Conservation (phyloP, 495 filamentous ascomycete species). For the Penicillium riverlandense region DNA sequence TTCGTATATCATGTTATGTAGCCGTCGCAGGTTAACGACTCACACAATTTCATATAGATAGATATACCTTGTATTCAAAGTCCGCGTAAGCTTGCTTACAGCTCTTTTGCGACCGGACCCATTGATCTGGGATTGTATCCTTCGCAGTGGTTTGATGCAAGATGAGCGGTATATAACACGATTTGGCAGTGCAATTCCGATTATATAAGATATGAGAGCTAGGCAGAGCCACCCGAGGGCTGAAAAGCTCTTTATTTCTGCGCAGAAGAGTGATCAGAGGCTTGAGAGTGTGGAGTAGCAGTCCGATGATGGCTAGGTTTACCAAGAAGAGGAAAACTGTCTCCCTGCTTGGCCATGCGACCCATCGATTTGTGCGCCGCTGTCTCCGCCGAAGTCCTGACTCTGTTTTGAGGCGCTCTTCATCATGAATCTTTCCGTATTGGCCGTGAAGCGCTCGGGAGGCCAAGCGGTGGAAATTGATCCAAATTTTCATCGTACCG, state of each 20-base stretch:
- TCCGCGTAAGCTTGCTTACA: conserved; percentile 4
- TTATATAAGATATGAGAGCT: background rate
- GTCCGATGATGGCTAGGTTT: conserved; percentile 9
- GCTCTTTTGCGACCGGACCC: conserved; percentile 4
- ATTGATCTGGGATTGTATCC: conserved; percentile 4
- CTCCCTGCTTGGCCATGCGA: background rate
- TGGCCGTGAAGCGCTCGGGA: background rate
- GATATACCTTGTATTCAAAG: conserved; percentile 8
- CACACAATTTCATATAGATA: background rate
- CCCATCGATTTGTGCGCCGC: background rate
- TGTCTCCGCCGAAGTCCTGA: background rate
- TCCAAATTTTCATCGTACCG: background rate
- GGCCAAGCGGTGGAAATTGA: background rate
- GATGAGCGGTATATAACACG: background rate
- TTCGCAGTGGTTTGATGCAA: conserved; percentile 6
- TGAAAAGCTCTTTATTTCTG: background rate
- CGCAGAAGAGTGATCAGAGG: background rate
- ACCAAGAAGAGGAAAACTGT: background rate
- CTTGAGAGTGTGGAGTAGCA: background rate
- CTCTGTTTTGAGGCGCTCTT: background rate
- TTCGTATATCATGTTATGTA: background rate
- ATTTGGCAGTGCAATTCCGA: background rate
- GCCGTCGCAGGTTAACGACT: background rate
- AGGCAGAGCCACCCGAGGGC: background rate
- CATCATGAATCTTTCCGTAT: background rate